Evolutionary conservation across 306 rosid genomes (phyloP).

Genomic region (Corylus americana): DNA sequence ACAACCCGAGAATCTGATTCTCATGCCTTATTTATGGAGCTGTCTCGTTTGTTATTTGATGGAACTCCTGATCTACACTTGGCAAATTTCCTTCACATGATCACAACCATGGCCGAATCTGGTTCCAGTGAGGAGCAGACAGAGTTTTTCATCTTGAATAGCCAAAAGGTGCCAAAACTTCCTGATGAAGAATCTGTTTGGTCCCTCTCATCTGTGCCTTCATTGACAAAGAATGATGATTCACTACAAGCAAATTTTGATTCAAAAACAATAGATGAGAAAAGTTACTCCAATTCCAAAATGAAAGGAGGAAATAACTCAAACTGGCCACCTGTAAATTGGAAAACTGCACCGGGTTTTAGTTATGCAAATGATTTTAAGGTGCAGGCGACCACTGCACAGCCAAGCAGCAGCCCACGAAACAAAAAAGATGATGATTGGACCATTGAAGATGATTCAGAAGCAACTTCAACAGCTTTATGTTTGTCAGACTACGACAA

Average conservation of each 20-base stretch:
- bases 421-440: constrained; percentile 43
- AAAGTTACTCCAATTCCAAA: constrained; percentile 42
- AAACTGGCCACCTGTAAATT: constrained; percentile 76
- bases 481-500: constrained; percentile 34
- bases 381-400: constrained; percentile 46
- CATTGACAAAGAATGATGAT: constrained; percentile 37
- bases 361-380: constrained; percentile 55
- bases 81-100: constrained; percentile 87
- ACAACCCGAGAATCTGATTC: constrained; percentile 56
- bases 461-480: constrained; percentile 35
- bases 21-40: constrained; percentile 84
- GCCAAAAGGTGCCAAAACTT: constrained; percentile 68
- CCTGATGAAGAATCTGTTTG: constrained; percentile 76
- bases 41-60: constrained; percentile 63
- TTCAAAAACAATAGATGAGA: constrained; percentile 37
- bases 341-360: constrained; percentile 88
- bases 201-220: constrained; percentile 46
- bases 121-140: constrained; percentile 69
- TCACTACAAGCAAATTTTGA: constrained; percentile 27
- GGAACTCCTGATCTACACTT: constrained; percentile 65
- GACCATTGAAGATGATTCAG: constrained; percentile 42
- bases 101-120: constrained; percentile 71
- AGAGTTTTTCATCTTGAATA: constrained; percentile 63
- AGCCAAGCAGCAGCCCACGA: constrained; percentile 25
- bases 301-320: constrained; percentile 37